These are phyloP conservation scores for Cryptococcus amylolentus DNA, from an alignment of 1,284 basidiomycete species.

Conservation along the genomic window DNA sequence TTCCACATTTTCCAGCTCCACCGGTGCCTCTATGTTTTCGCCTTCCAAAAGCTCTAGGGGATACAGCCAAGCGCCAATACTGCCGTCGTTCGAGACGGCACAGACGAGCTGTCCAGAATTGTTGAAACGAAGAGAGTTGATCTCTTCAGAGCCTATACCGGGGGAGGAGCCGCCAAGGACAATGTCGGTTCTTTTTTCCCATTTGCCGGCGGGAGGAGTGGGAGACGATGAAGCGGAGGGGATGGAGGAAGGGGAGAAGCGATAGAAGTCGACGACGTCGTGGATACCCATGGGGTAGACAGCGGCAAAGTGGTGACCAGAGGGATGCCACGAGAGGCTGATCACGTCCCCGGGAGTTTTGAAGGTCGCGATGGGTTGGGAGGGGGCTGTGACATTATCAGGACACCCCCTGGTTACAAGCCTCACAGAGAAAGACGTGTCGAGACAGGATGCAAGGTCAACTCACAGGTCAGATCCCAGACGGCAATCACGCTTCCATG, in stretches of 20 bases:
- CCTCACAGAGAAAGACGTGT: not conserved
- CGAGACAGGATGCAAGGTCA: not conserved
- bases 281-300: conserved; percentile 26
- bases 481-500: conserved; percentile 28
- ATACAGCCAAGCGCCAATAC: conserved; percentile 39
- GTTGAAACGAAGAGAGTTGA: conserved; percentile 40
- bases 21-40: not conserved
- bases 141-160: conserved; percentile 40
- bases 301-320: conserved; percentile 39
- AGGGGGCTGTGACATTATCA: conserved; percentile 15
- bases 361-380: conserved; percentile 26
- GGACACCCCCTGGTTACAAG: not conserved
- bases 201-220: conserved; percentile 20
- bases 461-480: conserved; percentile 36
- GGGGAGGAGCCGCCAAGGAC: conserved; percentile 27
- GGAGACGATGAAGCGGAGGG: not conserved
- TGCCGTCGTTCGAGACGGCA: conserved; percentile 43
- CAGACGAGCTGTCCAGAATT: conserved; percentile 34
- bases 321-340: conserved; percentile 41
- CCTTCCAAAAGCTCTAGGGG: conserved; percentile 15
- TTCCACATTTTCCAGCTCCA: not conserved
- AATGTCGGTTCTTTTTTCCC: conserved; percentile 37
- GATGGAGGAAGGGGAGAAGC: not conserved
- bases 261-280: conserved; percentile 43
- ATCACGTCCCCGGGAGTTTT: conserved; percentile 37